Conservation (phyloP, 768 basidiomycete genomes). For the Phlebiopsis flavidoalba region DNA sequence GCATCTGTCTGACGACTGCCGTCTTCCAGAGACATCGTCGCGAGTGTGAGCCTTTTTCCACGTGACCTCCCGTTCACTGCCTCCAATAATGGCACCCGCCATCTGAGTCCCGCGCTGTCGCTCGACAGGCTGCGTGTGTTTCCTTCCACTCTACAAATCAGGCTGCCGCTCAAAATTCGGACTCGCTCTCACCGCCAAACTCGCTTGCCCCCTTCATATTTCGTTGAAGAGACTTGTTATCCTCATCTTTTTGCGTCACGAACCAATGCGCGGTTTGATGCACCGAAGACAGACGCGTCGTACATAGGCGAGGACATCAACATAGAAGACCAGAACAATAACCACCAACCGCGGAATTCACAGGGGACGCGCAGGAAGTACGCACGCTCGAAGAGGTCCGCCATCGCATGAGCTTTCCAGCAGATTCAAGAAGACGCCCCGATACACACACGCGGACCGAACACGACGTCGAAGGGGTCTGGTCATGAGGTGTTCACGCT, state of each 20-base stretch:
- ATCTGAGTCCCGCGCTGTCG: slow-evolving; percentile 59
- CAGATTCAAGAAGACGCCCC: slow-evolving; percentile 19
- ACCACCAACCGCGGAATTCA: too few species aligned
- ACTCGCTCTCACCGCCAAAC: background rate
- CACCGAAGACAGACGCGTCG: background rate
- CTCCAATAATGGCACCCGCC: slow-evolving; percentile 46
- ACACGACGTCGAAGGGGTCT: slow-evolving; percentile 54
- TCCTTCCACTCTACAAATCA: slow-evolving; percentile 23
- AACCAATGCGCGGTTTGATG: background rate
- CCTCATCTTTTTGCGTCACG: too few species aligned
- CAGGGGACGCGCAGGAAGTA: too few species aligned
- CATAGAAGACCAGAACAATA: too few species aligned
- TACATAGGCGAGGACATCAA: background rate
- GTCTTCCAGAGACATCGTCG: slow-evolving; percentile 55
- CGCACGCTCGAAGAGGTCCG: too few species aligned
- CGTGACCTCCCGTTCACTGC: slow-evolving; percentile 50
- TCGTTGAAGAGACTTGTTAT: too few species aligned
- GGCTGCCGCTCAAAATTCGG: background rate
- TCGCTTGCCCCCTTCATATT: background rate
- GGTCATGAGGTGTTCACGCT: slow-evolving; percentile 50
- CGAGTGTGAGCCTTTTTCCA: slow-evolving; percentile 52
- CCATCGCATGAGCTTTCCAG: background rate
- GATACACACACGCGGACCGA: slow-evolving; percentile 9
- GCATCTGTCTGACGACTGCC: too few species aligned
- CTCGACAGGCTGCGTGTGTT: slow-evolving; percentile 61